Percentiles rank a stretch among this genome's conserved stretches.
phyloP scores from a whole-genome alignment of 2,329 filamentous ascomycete species.

The Thielaviopsis ethacetica region DNA sequence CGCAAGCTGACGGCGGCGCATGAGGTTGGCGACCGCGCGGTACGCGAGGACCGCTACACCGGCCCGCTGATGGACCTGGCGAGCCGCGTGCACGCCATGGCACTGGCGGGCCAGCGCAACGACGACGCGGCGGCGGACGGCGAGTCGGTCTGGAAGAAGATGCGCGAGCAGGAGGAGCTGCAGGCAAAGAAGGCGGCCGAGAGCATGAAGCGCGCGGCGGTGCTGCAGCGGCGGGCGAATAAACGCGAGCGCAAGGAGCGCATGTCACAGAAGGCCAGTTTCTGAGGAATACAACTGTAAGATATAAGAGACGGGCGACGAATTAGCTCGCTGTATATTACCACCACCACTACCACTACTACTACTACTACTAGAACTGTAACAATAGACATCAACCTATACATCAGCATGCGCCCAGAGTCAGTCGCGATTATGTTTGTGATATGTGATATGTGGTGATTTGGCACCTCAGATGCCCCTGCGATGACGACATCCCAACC shows the following conservation, averaged over 20 bases:
- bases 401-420: too few relatives aligned
- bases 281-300: neutral
- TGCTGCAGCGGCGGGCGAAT: neutral
- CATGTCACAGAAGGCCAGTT: neutral
- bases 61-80: conserved; percentile 9
- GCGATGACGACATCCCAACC: too few relatives aligned
- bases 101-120: neutral
- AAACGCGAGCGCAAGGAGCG: conserved; percentile 1
- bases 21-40: neutral
- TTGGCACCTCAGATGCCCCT: neutral
- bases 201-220: neutral
- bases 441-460: neutral
- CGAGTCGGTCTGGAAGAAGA: neutral
- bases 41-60: conserved; percentile 2
- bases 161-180: neutral
- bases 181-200: neutral
- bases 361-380: neutral
- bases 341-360: neutral
- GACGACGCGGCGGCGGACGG: neutral
- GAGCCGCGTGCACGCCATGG: conserved; percentile 5
- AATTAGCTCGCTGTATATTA: neutral
- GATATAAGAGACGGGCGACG: neutral
- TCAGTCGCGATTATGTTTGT: neutral
- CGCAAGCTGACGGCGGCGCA: neutral
- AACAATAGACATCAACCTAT: neutral